These are phyloP conservation scores for Chaetomium strumarium DNA, from an alignment of 2,329 filamentous ascomycete genomes.

Conservation along the genomic window DNA sequence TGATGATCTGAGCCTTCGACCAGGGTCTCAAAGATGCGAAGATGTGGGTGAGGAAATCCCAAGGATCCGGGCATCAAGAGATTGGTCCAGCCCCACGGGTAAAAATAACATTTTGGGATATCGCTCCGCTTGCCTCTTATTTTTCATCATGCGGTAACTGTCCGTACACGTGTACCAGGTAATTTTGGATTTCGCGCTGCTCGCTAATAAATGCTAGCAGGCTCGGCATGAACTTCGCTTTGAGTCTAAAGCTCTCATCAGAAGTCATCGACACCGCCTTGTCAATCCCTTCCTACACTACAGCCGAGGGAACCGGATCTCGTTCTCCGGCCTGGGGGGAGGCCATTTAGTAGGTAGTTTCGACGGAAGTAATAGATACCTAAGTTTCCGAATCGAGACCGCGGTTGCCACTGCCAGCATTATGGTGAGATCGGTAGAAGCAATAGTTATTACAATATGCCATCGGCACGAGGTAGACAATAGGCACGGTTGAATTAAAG, in stretches of 20 bases:
- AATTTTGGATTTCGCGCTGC: neutral
- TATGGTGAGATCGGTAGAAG: neutral
- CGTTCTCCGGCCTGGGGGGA: no score
- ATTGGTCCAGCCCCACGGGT: neutral
- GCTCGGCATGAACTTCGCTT: no score
- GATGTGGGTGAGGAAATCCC: conserved; percentile 10
- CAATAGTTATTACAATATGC: neutral
- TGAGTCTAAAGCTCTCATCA: no score
- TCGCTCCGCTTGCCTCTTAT: conserved; percentile 1
- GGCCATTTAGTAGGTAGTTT: no score
- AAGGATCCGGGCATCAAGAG: conserved; percentile 2
- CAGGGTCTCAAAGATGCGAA: conserved; percentile 2
- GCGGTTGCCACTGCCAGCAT: neutral
- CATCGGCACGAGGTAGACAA: neutral
- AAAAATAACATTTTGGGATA: neutral
- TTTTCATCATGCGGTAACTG: conserved; percentile 11
- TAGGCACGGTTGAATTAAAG: conserved; percentile 20
- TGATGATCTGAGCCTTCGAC: neutral
- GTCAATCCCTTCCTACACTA: no score
- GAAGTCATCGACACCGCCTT: no score
- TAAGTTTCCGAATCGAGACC: neutral
- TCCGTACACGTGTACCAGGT: neutral
- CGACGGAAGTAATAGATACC: no score
- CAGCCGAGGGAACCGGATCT: no score
- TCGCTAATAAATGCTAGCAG: no score